Base-by-base conservation (phyloP, 805 yeast species). In the Saccharomycopsis oosterbeekiorum region DNA sequence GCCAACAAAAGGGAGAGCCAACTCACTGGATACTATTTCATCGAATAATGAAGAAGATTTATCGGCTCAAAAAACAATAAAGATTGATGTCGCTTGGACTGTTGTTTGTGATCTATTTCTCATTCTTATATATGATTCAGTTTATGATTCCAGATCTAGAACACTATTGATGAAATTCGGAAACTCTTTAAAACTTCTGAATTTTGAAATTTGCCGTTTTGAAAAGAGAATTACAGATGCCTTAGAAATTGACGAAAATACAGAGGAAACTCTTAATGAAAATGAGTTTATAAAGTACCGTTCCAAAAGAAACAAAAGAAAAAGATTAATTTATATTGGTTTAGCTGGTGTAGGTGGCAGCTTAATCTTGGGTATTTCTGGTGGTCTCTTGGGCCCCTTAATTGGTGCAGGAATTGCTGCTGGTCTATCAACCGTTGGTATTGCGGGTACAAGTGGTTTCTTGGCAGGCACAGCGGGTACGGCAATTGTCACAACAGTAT, bases 401-500 rank as follows among this genome's bases (percentile, higher is more conserved):
- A 96, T 94, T 50, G 64, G 64, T 37, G 98, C 98, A 1, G 99
- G 99, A 68, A 70, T 94, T 36, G 99, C 98, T 1, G 98, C 98
- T 2, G 99, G 98, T 15, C 77, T 94, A 50, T 86, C 97, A 1
- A 94, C 99, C 0, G 83, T 93, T 24, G 99, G 99, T 39, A 88
- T 96, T 24, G 78, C 89, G 1, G 98, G 99, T n/a, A 90, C 98
- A 0, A 74, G 90, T 15, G 89, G 96, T 0, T 94, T 94, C 66
- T 76, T 94, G 39, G 97, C 97, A 0, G 98, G 99, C 58, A 89
- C 93, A 1, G 99, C 97, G 40, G 99, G 99, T 57, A 89, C 97
- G 8, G 90, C 97, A 0, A 81, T 91, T 24, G 96, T 94, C 57
- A 91, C 99, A 8, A 83, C 96, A 0, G 86, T 96, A 36, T 96